Evolutionary conservation across 2,329 filamentous ascomycete species (phyloP), one percentile per base, ranked within the genome.

Genomic region (Paecilomyces niveus): DNA sequence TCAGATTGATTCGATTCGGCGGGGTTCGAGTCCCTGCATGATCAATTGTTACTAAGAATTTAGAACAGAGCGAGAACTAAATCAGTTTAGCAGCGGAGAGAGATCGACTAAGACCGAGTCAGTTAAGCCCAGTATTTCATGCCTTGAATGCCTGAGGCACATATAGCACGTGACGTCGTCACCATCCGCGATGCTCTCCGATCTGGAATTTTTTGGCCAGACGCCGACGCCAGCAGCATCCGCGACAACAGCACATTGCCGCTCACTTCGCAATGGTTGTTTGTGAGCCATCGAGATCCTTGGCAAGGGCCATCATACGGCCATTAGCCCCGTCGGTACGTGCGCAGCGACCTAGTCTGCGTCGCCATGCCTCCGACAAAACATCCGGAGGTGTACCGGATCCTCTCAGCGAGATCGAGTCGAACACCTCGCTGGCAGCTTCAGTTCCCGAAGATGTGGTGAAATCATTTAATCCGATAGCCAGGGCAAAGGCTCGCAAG

Each of bases 391-490:
- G 68, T 58, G 59, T 73, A 29, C 64, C 69, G 26, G 65, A 72
- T 60, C 65, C 72, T 54, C 54, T 72, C 49, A 63, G 70, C 8
- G 79, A 82, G 7, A 71, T 84, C 49, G 81, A 84, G 64, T 66
- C 75, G 18, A 70, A 71, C 13, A 79, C 77, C 56, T 82, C 80
- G 50, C 70, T 81, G 55, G 68, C 72, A 24, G 64, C 69, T 31
- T 64, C 74, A 57, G 70, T 73, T 22, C 58, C 75, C 31, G 71
- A 74, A 54, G 72, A 76, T n/a, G 64, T 73, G 9, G 70, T 76
- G 54, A 74, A 80, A 64, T 69, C 70, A 58, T 85, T 78, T 60
- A 77, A 85, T 62, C 81, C 82, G 1, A 63, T 81, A 59, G 75
- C 72, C 51, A 74, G 74, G 58, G 78, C 80, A 53, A 77, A 72